phyloP scores from a whole-genome alignment of 2,329 filamentous ascomycete species.

The Xylariaceae sp. region DNA sequence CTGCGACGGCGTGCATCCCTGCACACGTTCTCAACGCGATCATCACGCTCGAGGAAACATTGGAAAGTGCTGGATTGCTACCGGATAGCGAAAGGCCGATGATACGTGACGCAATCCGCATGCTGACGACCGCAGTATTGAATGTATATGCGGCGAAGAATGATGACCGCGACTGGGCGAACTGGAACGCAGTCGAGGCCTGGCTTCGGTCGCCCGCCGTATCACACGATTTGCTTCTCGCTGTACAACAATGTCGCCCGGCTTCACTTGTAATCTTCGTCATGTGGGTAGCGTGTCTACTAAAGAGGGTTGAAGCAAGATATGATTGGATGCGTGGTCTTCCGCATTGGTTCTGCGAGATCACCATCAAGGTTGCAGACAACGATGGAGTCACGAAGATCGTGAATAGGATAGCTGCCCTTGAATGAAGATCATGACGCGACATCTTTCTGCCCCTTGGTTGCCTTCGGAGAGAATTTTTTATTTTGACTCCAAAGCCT shows the following conservation, averaged over 20 bases:
- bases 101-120: constrained; percentile 6
- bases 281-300: constrained; percentile 8
- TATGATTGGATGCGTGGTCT: constrained; percentile 13
- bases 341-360: constrained; percentile 4
- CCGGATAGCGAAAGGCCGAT: constrained; percentile 1
- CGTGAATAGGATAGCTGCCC: too few relatives aligned
- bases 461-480: too few relatives aligned
- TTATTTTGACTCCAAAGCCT: too few relatives aligned
- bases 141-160: constrained; percentile 7
- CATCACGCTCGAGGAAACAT: constrained; percentile 3
- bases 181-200: constrained; percentile 12
- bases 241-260: constrained; percentile 5
- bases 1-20: constrained; percentile 1
- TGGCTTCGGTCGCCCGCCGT: constrained; percentile 9
- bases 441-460: too few relatives aligned
- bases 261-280: constrained; percentile 11
- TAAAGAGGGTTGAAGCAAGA: constrained; percentile 4
- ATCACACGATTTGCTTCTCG: constrained; percentile 7
- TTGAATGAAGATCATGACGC: too few relatives aligned
- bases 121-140: neutral
- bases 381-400: too few relatives aligned
- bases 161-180: constrained; percentile 1
- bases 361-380: too few relatives aligned
- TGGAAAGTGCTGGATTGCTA: constrained; percentile 3
- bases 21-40: constrained; percentile 3